Evolutionary conservation across 352 stramenopile genomes (phyloP).

Genomic region (Blastocystis sp.): DNA sequence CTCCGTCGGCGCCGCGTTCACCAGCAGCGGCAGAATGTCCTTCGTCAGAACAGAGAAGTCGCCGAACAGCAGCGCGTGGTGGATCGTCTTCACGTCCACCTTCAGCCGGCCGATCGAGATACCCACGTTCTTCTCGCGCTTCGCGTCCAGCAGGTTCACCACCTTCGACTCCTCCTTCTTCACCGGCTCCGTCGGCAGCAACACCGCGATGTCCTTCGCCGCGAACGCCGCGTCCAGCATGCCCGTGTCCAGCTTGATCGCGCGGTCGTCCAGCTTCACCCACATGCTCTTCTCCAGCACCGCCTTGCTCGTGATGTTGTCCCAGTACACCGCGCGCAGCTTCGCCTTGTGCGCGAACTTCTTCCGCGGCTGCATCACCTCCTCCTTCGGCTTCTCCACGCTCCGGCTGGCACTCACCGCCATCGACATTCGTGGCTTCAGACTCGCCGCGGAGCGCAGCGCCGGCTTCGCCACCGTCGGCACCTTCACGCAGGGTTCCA

Average conservation of each 20-base stretch:
- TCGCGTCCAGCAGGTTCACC: conserved; percentile 71
- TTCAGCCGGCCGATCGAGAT: conserved; percentile 71
- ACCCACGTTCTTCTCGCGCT: conserved; percentile 73
- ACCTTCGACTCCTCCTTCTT: conserved; percentile 33
- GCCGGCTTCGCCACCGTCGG: background rate
- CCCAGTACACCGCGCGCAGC: conserved; percentile 52
- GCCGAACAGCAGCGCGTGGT: conserved; percentile 65
- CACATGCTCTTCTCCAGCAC: conserved; percentile 45
- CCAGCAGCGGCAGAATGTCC: conserved; percentile 70
- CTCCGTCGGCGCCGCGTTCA: conserved; percentile 70
- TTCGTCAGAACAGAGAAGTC: conserved; percentile 69
- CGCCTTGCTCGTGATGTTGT: conserved; percentile 4
- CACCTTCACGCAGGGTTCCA: conserved; percentile 29
- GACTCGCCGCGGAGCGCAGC: background rate
- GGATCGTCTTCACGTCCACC: conserved; percentile 60
- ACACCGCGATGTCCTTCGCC: background rate
- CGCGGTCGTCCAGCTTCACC: conserved; percentile 17
- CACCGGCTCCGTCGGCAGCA: background rate
- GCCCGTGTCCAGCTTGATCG: conserved; percentile 31
- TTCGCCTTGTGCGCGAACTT: conserved; percentile 14
- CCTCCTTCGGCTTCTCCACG: conserved; percentile 11
- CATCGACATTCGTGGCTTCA: background rate
- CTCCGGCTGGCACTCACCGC: background rate
- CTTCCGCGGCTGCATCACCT: background rate
- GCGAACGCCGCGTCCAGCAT: conserved; percentile 36